These are phyloP conservation scores for Pyrenula aspistea DNA, from an alignment of 495 filamentous ascomycete species.

Conservation along the genomic window DNA sequence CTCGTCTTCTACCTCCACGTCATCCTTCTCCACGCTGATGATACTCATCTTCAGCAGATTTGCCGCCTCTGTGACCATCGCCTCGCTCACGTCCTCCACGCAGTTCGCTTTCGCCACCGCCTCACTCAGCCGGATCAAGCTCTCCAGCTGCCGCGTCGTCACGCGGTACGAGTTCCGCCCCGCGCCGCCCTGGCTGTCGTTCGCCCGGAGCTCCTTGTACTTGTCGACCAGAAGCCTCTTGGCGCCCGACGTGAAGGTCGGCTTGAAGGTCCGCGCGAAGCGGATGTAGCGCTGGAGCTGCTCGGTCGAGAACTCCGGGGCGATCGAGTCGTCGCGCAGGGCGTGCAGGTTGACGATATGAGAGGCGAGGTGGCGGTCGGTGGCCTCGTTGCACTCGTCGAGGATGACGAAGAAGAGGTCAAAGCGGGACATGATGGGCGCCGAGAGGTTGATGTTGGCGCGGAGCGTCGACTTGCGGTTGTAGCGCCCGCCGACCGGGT, in stretches of 20 bases:
- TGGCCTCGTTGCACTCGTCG: conserved; percentile 86
- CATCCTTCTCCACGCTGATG: conserved; percentile 95
- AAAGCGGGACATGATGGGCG: conserved; percentile 98
- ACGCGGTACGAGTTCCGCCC: conserved; percentile 92
- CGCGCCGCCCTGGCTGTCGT: conserved; percentile 89
- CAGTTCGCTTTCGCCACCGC: conserved; percentile 96
- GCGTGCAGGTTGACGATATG: conserved; percentile 95
- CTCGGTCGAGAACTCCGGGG: conserved; percentile 90
- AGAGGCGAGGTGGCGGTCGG: conserved; percentile 81
- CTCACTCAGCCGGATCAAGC: conserved; percentile 85
- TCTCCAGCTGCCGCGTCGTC: conserved; percentile 91
- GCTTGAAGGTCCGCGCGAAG: conserved; percentile 88
- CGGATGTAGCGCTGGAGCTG: conserved; percentile 96
- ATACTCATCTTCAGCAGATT: conserved; percentile 85
- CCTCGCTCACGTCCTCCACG: conserved; percentile 75
- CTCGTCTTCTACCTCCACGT: conserved; percentile 89
- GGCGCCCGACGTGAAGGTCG: conserved; percentile 81
- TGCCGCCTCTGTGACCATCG: conserved; percentile 83
- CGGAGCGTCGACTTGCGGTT: conserved; percentile 89
- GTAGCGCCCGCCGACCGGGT: conserved; percentile 91
- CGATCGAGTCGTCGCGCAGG: conserved; percentile 77
- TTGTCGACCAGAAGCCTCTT: conserved; percentile 75
- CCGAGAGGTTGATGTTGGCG: conserved; percentile 95
- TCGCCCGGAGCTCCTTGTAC: conserved; percentile 90
- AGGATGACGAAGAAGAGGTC: conserved; percentile 98